Evolutionary conservation across 495 filamentous ascomycete genomes (phyloP).

Genomic region (Cercophora sp.): DNA sequence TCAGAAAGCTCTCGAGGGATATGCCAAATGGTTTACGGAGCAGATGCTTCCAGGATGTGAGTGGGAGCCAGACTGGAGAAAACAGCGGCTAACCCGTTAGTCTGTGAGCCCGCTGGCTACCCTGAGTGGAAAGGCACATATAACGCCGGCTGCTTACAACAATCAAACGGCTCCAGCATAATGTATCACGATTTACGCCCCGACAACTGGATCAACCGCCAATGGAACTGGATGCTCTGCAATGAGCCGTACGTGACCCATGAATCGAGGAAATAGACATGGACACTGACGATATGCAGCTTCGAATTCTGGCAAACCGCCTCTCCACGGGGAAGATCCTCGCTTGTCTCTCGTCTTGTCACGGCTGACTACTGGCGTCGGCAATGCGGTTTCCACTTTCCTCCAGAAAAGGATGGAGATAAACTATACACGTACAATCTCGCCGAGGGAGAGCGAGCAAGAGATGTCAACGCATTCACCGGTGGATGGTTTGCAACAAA

Average conservation of each 20-base stretch:
- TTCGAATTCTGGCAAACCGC: constrained; percentile 42
- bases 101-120: constrained; percentile 22
- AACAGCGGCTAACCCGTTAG: constrained; percentile 6
- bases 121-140: constrained; percentile 49
- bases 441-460: constrained; percentile 46
- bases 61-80: background rate
- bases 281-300: constrained; percentile 3
- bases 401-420: background rate
- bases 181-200: constrained; percentile 54
- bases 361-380: constrained; percentile 52
- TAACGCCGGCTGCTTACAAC: constrained; percentile 52
- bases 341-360: constrained; percentile 57
- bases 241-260: constrained; percentile 53
- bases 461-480: constrained; percentile 56
- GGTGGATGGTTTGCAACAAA: constrained; percentile 54
- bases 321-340: constrained; percentile 38
- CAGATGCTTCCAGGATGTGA: constrained; percentile 40
- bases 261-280: no score
- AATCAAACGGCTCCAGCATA: constrained; percentile 52
- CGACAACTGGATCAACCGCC: constrained; percentile 49
- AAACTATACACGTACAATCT: constrained; percentile 39
- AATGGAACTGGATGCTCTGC: constrained; percentile 65
- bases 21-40: constrained; percentile 49
- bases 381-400: constrained; percentile 7
- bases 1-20: constrained; percentile 26